Percentiles rank a stretch among this genome's conserved stretches.
phyloP scores from a whole-genome alignment of 352 stramenopile species.

The Phytopythium kandeliae region DNA sequence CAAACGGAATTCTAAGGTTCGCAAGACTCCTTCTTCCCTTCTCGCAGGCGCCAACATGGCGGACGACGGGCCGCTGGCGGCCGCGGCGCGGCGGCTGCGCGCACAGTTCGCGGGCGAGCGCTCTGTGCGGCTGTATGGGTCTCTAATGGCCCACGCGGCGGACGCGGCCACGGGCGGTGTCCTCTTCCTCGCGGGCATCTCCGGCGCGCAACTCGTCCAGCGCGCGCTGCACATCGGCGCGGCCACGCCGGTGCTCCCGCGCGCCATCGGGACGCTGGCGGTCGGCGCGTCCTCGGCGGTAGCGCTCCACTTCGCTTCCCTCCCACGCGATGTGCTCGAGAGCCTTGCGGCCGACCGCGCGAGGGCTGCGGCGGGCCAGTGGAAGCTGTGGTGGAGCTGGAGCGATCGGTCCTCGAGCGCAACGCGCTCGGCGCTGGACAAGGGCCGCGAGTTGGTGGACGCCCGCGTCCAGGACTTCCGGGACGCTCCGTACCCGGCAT shows the following conservation, averaged over 20 bases:
- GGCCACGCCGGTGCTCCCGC: conserved; percentile 36
- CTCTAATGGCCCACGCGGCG: conserved; percentile 27
- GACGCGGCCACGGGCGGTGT: conserved; percentile 44
- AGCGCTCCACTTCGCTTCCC: conserved; percentile 43
- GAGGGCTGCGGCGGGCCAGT: conserved; percentile 9
- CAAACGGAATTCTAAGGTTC: background rate
- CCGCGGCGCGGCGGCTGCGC: conserved; percentile 17
- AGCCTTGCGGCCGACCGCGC: conserved; percentile 15
- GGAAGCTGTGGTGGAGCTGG: conserved; percentile 12
- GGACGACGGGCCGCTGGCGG: conserved; percentile 9
- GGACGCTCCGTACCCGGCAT: conserved; percentile 52
- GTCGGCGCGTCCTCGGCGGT: conserved; percentile 43
- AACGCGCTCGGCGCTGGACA: background rate
- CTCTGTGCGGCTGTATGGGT: conserved; percentile 34
- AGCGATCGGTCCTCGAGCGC: background rate
- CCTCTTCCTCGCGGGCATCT: conserved; percentile 43
- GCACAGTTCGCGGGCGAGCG: conserved; percentile 31
- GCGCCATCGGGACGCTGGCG: conserved; percentile 26
- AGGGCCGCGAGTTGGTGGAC: conserved; percentile 17
- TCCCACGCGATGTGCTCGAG: conserved; percentile 38
- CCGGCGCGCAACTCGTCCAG: conserved; percentile 39
- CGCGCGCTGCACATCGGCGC: conserved; percentile 37
- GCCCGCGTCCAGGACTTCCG: conserved; percentile 29
- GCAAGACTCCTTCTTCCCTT: background rate
- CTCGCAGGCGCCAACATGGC: background rate